These are phyloP conservation scores for Conticribra guillardii DNA, from an alignment of 108 stramenopile genomes.

Conservation along the genomic window DNA sequence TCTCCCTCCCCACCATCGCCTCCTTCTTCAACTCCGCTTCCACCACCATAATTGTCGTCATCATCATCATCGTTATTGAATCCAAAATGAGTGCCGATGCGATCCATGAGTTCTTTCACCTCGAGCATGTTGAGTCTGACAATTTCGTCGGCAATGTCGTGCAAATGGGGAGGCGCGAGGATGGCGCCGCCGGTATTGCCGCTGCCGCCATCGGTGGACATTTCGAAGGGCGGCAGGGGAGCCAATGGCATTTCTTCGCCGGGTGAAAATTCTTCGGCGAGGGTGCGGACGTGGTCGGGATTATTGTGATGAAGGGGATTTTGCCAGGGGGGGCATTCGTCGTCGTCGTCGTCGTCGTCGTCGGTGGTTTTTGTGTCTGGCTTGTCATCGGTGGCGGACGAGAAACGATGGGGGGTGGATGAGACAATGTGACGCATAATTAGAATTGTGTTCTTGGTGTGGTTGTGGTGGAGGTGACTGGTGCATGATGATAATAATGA, in stretches of 20 bases:
- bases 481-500: too few species aligned
- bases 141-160: slow-evolving; percentile 74
- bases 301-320: slow-evolving; percentile 67
- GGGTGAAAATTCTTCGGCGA: slow-evolving; percentile 63
- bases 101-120: slow-evolving; percentile 73
- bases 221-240: slow-evolving; percentile 74
- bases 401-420: too few species aligned
- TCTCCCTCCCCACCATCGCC: slow-evolving; percentile 47
- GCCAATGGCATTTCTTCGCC: slow-evolving; percentile 67
- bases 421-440: too few species aligned
- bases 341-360: too few species aligned
- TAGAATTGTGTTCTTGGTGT: too few species aligned
- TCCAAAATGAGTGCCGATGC: slow-evolving; percentile 81
- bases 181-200: slow-evolving; percentile 29
- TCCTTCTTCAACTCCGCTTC: slow-evolving; percentile 47
- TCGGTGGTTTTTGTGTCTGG: too few species aligned
- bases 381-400: too few species aligned
- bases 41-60: slow-evolving; percentile 33
- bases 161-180: slow-evolving; percentile 60
- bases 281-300: slow-evolving; percentile 51
- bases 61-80: slow-evolving; percentile 61
- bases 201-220: too few species aligned
- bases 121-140: slow-evolving; percentile 75
- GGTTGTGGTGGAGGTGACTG: too few species aligned
- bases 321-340: slow-evolving; percentile 1